Evolutionary conservation across 345 rosid species (phyloP), one percentile per base, ranked within the genome.

Genomic region (Xanthoceras sorbifolium): DNA sequence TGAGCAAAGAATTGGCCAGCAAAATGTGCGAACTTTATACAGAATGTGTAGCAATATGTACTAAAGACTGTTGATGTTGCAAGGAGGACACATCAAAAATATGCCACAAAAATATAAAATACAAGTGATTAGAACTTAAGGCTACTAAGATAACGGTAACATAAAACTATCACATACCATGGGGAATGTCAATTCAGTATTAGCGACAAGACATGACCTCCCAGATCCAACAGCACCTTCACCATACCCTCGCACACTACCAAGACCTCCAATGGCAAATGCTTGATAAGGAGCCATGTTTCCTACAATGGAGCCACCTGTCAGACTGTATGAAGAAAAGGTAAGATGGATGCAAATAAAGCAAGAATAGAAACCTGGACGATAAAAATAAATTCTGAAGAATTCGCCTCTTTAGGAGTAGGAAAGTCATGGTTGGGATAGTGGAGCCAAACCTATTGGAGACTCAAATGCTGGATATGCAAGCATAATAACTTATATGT

Each of bases 271-370:
- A 67, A 95, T 85, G 77, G 98, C 86, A 89, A 95, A 95, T 74
- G 99, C 97, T 85, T 93, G 99, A 84, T 93, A 92, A 80, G 99
- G 98, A 83, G 99, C 96, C 96, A 95, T 95, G 84, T 93, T 98
- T 81, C 99, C 99, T 54, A 95, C 99, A 79, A 93, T 95, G 50
- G 98, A 93, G 76, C 99, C 98, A 78, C 96, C 97, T 84, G 96
- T 90, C 85, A 95, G 79, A 86, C 98, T 95, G 89, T 71, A 69
- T 76, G 75, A 83, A 46, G 59, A 82, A 77, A 73, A 78, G 63
- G 73, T 83, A 64, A 85, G 90, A 72, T 32, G 62, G 38, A 79
- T 40, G 8, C 50, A 77, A 76, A 71, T 12, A 36, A 5, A 42
- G 72, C 65, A 32, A 63, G 50, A 25, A 71, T 48, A 66, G 18